Evolutionary conservation across 805 yeast genomes (phyloP).

Genomic region (Lipomyces chichibuensis): DNA sequence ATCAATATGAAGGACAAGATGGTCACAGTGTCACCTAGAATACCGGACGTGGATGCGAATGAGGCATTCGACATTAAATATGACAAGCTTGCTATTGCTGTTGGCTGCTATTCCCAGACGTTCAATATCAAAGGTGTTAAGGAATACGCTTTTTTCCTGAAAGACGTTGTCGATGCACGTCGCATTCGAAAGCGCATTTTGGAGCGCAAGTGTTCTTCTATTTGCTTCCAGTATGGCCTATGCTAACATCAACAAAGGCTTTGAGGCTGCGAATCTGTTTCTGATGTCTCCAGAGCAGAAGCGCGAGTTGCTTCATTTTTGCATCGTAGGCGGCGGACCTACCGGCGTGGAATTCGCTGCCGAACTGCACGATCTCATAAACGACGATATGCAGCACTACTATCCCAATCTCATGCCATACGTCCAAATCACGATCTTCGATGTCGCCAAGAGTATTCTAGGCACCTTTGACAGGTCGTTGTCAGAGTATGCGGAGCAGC

Average conservation of each 20-base stretch:
- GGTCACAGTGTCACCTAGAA: conserved; percentile 19
- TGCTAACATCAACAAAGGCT: conserved; percentile 41
- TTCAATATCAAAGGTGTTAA: conserved; percentile 67
- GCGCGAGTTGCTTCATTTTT: conserved; percentile 61
- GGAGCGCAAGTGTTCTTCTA: conserved; percentile 32
- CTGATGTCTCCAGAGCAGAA: conserved; percentile 65
- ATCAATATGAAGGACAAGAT: conserved; percentile 16
- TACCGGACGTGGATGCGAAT: conserved; percentile 17
- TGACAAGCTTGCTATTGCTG: conserved; percentile 67
- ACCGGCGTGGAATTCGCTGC: conserved; percentile 77
- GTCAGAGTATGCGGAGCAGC: conserved; percentile 63
- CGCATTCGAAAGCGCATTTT: conserved; percentile 59
- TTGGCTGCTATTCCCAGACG: conserved; percentile 68
- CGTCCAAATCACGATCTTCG: conserved; percentile 70
- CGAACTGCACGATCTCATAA: conserved; percentile 64
- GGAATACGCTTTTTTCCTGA: conserved; percentile 60
- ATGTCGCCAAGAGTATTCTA: conserved; percentile 65
- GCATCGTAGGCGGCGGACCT: conserved; percentile 75
- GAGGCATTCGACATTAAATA: conserved; percentile 60
- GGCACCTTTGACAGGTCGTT: conserved; percentile 68
- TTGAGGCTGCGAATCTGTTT: conserved; percentile 67
- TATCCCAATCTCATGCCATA: conserved; percentile 65
- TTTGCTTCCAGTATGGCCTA: neutral
- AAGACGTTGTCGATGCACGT: conserved; percentile 68
- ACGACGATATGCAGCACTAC: conserved; percentile 60